A percentile compares a stretch with the other conserved stretches of the same genome.
Conservation (phyloP, 2,329 filamentous ascomycete genomes). For the Verticillium longisporum region DNA sequence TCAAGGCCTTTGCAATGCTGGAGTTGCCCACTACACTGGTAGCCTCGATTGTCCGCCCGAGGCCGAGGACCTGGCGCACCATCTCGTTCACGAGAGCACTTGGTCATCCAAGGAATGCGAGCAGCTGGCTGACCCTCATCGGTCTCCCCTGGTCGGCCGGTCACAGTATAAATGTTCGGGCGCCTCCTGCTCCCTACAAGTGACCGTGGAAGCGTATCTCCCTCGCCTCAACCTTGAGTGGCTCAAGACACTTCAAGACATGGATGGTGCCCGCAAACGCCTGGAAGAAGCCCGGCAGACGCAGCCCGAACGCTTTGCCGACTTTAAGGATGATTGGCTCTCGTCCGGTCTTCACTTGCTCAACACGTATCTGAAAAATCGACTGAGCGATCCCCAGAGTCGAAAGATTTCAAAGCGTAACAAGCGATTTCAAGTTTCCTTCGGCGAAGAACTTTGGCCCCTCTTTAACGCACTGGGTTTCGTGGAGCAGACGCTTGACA, state of each 20-base stretch:
- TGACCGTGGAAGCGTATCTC: slow-evolving; percentile 41
- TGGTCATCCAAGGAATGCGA: not conserved
- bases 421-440: slow-evolving; percentile 48
- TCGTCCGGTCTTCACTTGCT: slow-evolving; percentile 36
- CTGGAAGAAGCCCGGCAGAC: slow-evolving; percentile 29
- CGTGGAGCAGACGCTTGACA: slow-evolving; percentile 27
- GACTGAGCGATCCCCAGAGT: slow-evolving; percentile 26
- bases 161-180: slow-evolving; percentile 33
- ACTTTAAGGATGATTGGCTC: slow-evolving; percentile 31
- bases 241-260: slow-evolving; percentile 37
- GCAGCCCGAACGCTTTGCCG: slow-evolving; percentile 42
- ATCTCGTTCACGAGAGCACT: slow-evolving; percentile 4
- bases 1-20: slow-evolving; percentile 20
- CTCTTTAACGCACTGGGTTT: slow-evolving; percentile 46
- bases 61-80: slow-evolving; percentile 6
- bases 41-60: slow-evolving; percentile 1
- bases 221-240: slow-evolving; percentile 38
- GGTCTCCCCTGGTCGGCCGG: slow-evolving; percentile 15
- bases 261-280: slow-evolving; percentile 32
- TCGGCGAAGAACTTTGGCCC: slow-evolving; percentile 40
- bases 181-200: slow-evolving; percentile 29
- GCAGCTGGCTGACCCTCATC: not conserved
- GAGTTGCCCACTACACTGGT: not conserved
- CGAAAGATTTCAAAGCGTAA: slow-evolving; percentile 49
- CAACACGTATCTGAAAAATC: slow-evolving; percentile 44